A percentile compares a stretch with the other conserved stretches of the same genome.
Evolutionary conservation across 169 alveolate species (phyloP).

Genomic region (Cystoisospora suis): DNA sequence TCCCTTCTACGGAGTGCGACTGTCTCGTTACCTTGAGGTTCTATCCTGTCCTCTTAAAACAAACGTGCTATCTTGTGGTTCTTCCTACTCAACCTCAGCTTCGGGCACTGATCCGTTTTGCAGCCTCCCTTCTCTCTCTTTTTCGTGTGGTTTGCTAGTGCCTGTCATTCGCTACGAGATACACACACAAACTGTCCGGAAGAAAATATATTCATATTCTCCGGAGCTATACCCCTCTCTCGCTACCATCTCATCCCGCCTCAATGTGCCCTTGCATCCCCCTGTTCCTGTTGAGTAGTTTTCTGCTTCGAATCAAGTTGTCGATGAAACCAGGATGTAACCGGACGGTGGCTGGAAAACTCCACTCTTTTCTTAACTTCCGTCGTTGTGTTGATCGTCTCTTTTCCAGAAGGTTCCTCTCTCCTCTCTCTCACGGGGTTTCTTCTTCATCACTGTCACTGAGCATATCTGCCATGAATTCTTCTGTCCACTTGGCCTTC

Average conservation of each 20-base stretch:
- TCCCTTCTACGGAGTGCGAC: too few species aligned
- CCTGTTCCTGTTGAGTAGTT: not conserved
- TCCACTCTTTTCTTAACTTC: too few species aligned
- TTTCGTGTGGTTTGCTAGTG: too few species aligned
- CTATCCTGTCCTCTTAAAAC: too few species aligned
- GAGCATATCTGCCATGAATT: not conserved
- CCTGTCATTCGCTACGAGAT: too few species aligned
- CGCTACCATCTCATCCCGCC: not conserved
- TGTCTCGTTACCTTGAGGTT: too few species aligned
- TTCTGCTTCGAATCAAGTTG: not conserved
- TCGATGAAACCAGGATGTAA: not conserved
- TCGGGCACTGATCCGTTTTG: not conserved
- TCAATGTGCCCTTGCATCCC: not conserved
- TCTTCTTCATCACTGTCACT: not conserved
- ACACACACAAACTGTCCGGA: too few species aligned
- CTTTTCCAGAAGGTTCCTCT: not conserved
- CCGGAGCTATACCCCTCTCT: not conserved
- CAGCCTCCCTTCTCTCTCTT: not conserved
- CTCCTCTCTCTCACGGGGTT: not conserved
- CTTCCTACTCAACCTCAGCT: too few species aligned
- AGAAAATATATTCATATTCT: not conserved
- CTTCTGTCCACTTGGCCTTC: not conserved
- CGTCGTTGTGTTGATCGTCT: not conserved
- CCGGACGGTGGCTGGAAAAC: not conserved
- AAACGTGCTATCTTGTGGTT: too few species aligned